Conservation (phyloP, 2,329 filamentous ascomycete genomes). For the Dothideomycetes sp. region DNA sequence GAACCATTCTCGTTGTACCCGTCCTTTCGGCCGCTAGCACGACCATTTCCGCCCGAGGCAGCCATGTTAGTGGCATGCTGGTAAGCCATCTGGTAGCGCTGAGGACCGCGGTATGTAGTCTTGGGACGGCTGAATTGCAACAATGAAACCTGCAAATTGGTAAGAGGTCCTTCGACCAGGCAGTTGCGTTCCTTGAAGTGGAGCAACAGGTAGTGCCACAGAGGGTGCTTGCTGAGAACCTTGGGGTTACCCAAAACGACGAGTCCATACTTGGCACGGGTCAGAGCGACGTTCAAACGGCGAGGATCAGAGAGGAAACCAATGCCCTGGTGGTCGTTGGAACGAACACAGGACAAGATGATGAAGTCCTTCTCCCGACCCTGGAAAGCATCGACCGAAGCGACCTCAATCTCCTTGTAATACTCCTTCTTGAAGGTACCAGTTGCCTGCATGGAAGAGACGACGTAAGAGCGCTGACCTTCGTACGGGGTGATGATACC, state of each 20-base stretch:
- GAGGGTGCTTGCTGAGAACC: slow-evolving; percentile 90
- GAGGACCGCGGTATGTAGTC: slow-evolving; percentile 80
- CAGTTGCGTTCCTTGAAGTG: slow-evolving; percentile 98
- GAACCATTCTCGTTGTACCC: slow-evolving; percentile 65
- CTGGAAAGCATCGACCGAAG: slow-evolving; percentile 97
- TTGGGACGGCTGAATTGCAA: slow-evolving; percentile 93
- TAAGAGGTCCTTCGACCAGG: slow-evolving; percentile 87
- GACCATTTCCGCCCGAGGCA: slow-evolving; percentile 34
- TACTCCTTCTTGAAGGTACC: slow-evolving; percentile 96
- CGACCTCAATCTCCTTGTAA: slow-evolving; percentile 98
- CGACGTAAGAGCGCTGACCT: slow-evolving; percentile 94
- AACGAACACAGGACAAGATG: slow-evolving; percentile 92
- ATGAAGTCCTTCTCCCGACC: slow-evolving; percentile 99
- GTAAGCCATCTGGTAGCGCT: slow-evolving; percentile 75
- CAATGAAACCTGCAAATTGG: slow-evolving; percentile 89
- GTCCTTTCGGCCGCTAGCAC: slow-evolving; percentile 42
- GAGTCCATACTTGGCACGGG: slow-evolving; percentile 90
- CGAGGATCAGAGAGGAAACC: slow-evolving; percentile 97
- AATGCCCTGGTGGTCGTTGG: slow-evolving; percentile 97
- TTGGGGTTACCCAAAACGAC: slow-evolving; percentile 97
- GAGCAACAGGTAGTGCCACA: slow-evolving; percentile 90
- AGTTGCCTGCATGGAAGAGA: slow-evolving; percentile 97
- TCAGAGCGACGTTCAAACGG: slow-evolving; percentile 92
- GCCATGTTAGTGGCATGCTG: slow-evolving; percentile 55
- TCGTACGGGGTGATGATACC: slow-evolving; percentile 99